These are phyloP conservation scores for Candida mesenterica DNA, from an alignment of 1,139 yeast genomes.

Conservation along the genomic window DNA sequence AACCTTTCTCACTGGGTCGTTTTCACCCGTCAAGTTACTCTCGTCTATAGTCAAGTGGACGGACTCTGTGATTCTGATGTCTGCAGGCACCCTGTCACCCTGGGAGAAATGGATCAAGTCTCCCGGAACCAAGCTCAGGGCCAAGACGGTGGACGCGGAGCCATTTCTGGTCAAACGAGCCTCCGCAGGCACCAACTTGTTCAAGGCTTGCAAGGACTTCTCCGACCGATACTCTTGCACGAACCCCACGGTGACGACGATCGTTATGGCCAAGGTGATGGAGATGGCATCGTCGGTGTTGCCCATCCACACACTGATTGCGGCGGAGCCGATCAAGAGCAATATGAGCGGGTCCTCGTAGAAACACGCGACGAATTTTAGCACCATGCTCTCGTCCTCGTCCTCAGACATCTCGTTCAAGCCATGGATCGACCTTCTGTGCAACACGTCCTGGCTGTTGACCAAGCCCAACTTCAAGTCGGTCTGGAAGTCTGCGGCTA, in stretches of 20 bases:
- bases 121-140: slow-evolving; percentile 88
- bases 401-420: slow-evolving; percentile 67
- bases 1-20: slow-evolving; percentile 72
- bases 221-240: slow-evolving; percentile 95
- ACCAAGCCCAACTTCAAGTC: slow-evolving; percentile 58
- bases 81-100: slow-evolving; percentile 96
- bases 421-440: slow-evolving; percentile 75
- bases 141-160: slow-evolving; percentile 72
- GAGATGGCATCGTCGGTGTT: slow-evolving; percentile 91
- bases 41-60: slow-evolving; percentile 84
- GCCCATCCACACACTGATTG: slow-evolving; percentile 82
- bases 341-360: slow-evolving; percentile 88
- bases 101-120: slow-evolving; percentile 84
- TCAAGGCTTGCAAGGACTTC: slow-evolving; percentile 86
- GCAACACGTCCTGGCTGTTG: slow-evolving; percentile 65
- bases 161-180: slow-evolving; percentile 86
- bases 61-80: slow-evolving; percentile 73
- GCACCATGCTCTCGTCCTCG: slow-evolving; percentile 69
- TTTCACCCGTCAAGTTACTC: slow-evolving; percentile 92
- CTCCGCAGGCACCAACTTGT: slow-evolving; percentile 88
- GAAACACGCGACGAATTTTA: slow-evolving; percentile 74
- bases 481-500: slow-evolving; percentile 61
- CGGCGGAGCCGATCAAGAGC: slow-evolving; percentile 83
- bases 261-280: slow-evolving; percentile 81
- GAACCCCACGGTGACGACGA: slow-evolving; percentile 93